Percentiles rank a stretch among this genome's conserved stretches.
These are phyloP conservation scores for Gossypium herbaceum DNA, from an alignment of 345 rosid genomes.

Conservation along the genomic window DNA sequence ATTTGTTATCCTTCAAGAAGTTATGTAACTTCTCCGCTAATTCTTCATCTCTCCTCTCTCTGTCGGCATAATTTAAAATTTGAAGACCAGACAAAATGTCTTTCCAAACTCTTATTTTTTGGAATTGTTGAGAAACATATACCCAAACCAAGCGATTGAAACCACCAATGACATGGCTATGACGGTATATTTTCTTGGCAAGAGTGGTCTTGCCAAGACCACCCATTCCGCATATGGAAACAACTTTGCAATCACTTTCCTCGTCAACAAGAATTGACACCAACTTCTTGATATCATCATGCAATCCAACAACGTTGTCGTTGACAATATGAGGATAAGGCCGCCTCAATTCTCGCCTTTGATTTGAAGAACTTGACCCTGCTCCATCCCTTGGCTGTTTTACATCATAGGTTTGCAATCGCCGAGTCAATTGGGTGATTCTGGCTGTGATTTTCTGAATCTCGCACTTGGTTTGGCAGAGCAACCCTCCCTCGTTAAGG, in stretches of 20 bases:
- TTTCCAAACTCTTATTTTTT: constrained; percentile 26
- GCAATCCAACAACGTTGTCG: constrained; percentile 28
- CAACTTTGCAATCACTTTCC: constrained; percentile 7
- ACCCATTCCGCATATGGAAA: constrained; percentile 41
- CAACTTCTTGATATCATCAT: constrained; percentile 14
- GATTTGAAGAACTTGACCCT: not conserved
- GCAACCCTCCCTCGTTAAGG: not conserved
- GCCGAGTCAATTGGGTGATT: not conserved
- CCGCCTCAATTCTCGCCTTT: constrained; percentile 18
- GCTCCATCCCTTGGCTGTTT: not conserved
- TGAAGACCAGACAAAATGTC: constrained; percentile 25
- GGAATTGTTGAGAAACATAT: constrained; percentile 34
- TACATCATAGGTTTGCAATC: not conserved
- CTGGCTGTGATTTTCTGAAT: not conserved
- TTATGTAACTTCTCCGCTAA: constrained; percentile 20
- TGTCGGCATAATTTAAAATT: constrained; percentile 6
- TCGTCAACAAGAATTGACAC: constrained; percentile 19
- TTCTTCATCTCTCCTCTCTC: constrained; percentile 19
- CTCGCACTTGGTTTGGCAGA: not conserved
- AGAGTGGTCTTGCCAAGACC: constrained; percentile 48
- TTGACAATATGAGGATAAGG: constrained; percentile 28
- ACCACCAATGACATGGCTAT: constrained; percentile 15
- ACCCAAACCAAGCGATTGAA: constrained; percentile 37
- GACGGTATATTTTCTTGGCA: constrained; percentile 31
- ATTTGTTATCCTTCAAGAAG: constrained; percentile 20